Conservation (phyloP, 2,329 filamentous ascomycete genomes). For the Diaporthe sp. region DNA sequence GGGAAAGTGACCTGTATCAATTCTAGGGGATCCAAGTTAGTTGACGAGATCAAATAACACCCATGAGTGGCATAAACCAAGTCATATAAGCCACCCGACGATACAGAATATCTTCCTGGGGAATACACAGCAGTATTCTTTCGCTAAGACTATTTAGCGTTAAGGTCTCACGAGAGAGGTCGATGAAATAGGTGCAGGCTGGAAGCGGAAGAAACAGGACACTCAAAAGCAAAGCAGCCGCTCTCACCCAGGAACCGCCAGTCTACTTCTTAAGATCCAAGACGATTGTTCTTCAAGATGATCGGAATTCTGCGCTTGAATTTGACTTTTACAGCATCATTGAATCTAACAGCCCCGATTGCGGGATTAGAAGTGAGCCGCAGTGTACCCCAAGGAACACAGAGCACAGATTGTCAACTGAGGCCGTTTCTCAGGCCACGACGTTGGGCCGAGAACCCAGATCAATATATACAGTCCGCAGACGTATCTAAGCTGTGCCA, state of each 20-base stretch:
- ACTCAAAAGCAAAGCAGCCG: no score
- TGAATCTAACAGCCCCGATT: neutral
- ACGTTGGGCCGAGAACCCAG: neutral
- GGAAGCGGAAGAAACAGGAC: neutral
- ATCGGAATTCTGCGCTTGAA: neutral
- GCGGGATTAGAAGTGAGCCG: no score
- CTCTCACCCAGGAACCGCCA: neutral
- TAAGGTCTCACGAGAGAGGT: no score
- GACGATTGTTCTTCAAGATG: neutral
- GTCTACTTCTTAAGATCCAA: no score
- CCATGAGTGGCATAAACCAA: neutral
- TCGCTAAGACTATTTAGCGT: neutral
- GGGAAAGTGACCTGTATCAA: neutral
- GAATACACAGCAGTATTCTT: neutral
- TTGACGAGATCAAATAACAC: no score
- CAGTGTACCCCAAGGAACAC: neutral
- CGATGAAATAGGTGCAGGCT: neutral
- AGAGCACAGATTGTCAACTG: neutral
- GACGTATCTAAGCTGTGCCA: neutral
- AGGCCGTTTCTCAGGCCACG: neutral
- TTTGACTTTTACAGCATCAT: no score
- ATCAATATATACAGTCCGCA: neutral
- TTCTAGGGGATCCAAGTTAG: no score
- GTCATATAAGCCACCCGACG: neutral
- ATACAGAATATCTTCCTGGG: no score